Evolutionary conservation across 768 basidiomycete species (phyloP), one percentile per base, ranked within the genome.

Genomic region (Podaxis sp.): DNA sequence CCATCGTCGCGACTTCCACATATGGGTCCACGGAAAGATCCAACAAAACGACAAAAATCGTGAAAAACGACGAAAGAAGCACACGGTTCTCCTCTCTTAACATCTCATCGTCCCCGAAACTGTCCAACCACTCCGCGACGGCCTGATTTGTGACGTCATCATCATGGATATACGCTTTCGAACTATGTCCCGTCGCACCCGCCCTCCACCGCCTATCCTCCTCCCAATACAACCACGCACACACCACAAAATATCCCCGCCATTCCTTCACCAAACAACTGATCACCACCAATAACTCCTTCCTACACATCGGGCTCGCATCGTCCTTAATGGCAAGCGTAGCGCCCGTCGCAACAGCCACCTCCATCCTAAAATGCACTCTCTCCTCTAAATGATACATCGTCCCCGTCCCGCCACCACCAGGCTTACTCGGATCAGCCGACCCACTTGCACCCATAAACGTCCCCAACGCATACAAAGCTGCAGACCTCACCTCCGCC

Each of bases 221-320:
- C 71, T 97, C 95, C 87, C 93, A 93, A 72, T 97, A 96, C 8
- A 94, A 78, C 96, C 96, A 99, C 1, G 96, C 95, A 65, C 96
- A 97, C 41, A 95, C 87, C 53, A 96, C 93, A 68, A 99, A 95
- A 78, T 93, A 93, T 6, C 96, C 97, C 60, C 95, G 80, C 93
- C 96, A 98, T 73, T 99, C 96, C 73, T 95, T 91, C 40, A 96
- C 95, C 22, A 99, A 79, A 69, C 92, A 94, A 70, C 93, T 95
- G 60, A 99, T 87, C 41, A 99, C 82, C 41, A 98, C 85, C 37
- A 98, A 80, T 22, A 98, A 80, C 73, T 99, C 97, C 76, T 97
- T 97, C 63, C 96, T 81, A 11, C 96, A 96, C 89, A 97, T 93
- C 0, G 97, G 96, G 62, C 92, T 94, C 1, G 94, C 97, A 72